A percentile compares a stretch with the other conserved stretches of the same genome.
Conservation (phyloP, 305 asterid species). For the Solanum chacoense region DNA sequence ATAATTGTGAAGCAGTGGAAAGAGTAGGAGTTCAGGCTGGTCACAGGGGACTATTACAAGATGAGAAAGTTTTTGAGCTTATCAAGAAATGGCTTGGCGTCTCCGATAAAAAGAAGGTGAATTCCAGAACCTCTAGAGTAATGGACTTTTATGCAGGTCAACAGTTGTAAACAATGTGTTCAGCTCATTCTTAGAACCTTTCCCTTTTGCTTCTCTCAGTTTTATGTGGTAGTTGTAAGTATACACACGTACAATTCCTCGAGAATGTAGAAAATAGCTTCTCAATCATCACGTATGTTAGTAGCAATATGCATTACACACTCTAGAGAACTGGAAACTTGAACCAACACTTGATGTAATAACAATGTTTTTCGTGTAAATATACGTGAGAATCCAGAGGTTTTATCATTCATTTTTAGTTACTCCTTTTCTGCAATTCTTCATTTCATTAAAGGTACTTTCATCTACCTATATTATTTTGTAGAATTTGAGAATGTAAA, state of each 20-base stretch:
- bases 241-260: neutral
- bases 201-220: neutral
- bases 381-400: neutral
- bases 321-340: neutral
- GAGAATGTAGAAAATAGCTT: neutral
- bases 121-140: constrained; percentile 34
- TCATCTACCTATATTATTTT: neutral
- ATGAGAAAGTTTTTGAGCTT: constrained; percentile 37
- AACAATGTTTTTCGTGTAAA: neutral
- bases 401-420: neutral
- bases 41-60: constrained; percentile 44
- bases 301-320: neutral
- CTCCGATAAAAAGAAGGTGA: constrained; percentile 17
- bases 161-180: neutral
- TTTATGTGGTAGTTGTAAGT: neutral
- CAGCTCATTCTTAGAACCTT: neutral
- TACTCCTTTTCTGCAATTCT: neutral
- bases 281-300: neutral
- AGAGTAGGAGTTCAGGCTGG: constrained; percentile 48
- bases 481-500: neutral
- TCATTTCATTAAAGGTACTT: neutral
- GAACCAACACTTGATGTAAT: neutral
- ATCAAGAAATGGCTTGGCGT: constrained; percentile 57
- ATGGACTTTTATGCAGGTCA: constrained; percentile 16
- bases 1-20: constrained; percentile 50